A percentile compares a stretch with the other conserved stretches of the same genome.
These are phyloP conservation scores for Cardiospermum halicacabum DNA, from an alignment of 345 rosid genomes.

Conservation along the genomic window DNA sequence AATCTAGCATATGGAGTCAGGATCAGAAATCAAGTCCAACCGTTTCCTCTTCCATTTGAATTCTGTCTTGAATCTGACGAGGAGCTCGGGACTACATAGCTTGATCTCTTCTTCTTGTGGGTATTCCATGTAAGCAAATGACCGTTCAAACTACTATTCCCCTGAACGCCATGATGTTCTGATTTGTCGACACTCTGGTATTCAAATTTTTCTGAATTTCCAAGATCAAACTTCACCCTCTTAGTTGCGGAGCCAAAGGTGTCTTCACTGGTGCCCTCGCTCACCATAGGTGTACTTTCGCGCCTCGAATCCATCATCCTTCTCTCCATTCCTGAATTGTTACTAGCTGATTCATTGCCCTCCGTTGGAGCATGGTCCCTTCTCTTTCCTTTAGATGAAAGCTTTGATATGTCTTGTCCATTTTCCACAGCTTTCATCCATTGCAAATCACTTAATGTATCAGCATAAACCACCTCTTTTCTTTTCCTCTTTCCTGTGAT, in stretches of 20 bases:
- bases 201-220: slow-evolving; percentile 19
- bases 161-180: slow-evolving; percentile 29
- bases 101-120: slow-evolving; percentile 84
- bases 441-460: slow-evolving; percentile 74
- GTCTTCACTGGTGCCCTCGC: slow-evolving; percentile 76
- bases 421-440: slow-evolving; percentile 96
- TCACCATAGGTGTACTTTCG: slow-evolving; percentile 33
- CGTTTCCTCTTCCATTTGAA: slow-evolving; percentile 58
- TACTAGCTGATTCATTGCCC: slow-evolving; percentile 30
- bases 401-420: slow-evolving; percentile 61
- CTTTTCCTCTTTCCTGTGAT: slow-evolving; percentile 77
- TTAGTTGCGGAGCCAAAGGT: slow-evolving; percentile 36
- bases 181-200: slow-evolving; percentile 38
- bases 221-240: slow-evolving; percentile 27
- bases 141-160: slow-evolving; percentile 34
- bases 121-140: slow-evolving; percentile 67
- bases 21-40: slow-evolving; percentile 19
- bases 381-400: slow-evolving; percentile 46
- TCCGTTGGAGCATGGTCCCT: slow-evolving; percentile 35
- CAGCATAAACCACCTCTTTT: slow-evolving; percentile 72
- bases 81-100: slow-evolving; percentile 51
- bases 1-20: slow-evolving; percentile 1
- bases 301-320: slow-evolving; percentile 23
- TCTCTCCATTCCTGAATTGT: slow-evolving; percentile 35
- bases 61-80: slow-evolving; percentile 74